These are phyloP conservation scores for Cutaneotrichosporon cavernicola DNA, from an alignment of 1,284 basidiomycete species.

Conservation along the genomic window DNA sequence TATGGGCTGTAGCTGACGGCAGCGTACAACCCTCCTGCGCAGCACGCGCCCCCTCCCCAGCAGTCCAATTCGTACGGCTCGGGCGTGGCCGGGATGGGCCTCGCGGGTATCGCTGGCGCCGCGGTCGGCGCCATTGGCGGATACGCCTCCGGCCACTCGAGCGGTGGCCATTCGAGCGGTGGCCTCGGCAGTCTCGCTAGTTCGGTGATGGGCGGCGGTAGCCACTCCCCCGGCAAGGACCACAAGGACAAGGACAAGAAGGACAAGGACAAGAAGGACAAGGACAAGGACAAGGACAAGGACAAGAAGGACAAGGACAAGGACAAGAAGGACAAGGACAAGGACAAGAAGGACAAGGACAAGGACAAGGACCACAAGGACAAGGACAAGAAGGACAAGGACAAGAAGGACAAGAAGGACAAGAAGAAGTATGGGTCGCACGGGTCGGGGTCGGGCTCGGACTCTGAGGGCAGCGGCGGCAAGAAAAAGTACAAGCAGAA, in stretches of 20 bases:
- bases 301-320: constrained; percentile 9
- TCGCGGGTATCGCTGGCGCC: not conserved
- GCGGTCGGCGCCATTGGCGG: not conserved
- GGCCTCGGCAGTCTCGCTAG: not conserved
- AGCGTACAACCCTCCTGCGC: not conserved
- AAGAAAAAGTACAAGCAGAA: constrained; percentile 1
- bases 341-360: constrained; percentile 7
- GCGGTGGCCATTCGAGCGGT: not conserved
- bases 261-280: not conserved
- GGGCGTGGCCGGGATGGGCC: not conserved
- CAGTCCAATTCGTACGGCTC: not conserved
- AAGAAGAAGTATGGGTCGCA: not conserved
- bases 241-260: constrained; percentile 1
- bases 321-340: too few relatives aligned
- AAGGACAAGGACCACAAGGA: not conserved
- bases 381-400: too few relatives aligned
- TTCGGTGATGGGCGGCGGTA: not conserved
- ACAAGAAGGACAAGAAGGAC: constrained; percentile 9
- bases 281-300: not conserved
- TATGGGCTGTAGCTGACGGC: not conserved
- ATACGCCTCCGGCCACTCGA: not conserved
- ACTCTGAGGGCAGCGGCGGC: not conserved
- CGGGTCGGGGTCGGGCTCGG: not conserved
- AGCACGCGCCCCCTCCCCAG: not conserved
- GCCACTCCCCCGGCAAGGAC: not conserved